These are phyloP conservation scores for Globisporangium sylvaticum DNA, from an alignment of 352 stramenopile genomes.

Conservation along the genomic window DNA sequence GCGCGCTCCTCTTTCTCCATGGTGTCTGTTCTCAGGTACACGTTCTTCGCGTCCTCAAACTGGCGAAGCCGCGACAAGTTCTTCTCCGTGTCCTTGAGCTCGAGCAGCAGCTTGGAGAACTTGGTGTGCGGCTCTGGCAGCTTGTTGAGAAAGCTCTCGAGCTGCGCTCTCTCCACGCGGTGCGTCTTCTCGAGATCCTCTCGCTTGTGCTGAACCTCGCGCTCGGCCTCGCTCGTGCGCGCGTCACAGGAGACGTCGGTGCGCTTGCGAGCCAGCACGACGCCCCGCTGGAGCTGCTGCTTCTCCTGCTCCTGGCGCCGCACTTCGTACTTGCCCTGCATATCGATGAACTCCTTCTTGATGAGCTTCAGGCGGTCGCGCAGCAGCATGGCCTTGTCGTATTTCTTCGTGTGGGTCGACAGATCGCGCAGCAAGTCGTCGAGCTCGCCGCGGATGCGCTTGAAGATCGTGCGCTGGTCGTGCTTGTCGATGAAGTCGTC, in stretches of 20 bases:
- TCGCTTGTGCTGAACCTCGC: constrained; percentile 44
- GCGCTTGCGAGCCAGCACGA: constrained; percentile 32
- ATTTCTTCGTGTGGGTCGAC: constrained; percentile 57
- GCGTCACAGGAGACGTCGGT: constrained; percentile 33
- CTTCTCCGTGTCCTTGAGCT: constrained; percentile 71
- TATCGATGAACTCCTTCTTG: constrained; percentile 64
- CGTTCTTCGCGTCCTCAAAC: constrained; percentile 75
- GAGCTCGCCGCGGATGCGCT: constrained; percentile 49
- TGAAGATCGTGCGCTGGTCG: constrained; percentile 73
- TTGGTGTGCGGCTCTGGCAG: constrained; percentile 62
- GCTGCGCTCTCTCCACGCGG: constrained; percentile 47
- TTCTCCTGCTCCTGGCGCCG: constrained; percentile 46
- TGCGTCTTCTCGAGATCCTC: constrained; percentile 57
- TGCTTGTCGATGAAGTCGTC: constrained; percentile 70
- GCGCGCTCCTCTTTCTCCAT: constrained; percentile 62
- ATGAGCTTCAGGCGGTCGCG: constrained; percentile 58
- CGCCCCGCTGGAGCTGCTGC: constrained; percentile 43
- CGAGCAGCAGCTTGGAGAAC: constrained; percentile 64
- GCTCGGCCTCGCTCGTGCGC: constrained; percentile 26
- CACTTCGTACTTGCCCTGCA: constrained; percentile 57
- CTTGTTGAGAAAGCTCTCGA: constrained; percentile 55
- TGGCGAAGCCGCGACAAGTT: constrained; percentile 52
- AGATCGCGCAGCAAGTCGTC: constrained; percentile 53
- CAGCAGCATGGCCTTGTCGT: constrained; percentile 63
- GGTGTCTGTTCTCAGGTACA: constrained; percentile 46